Evolutionary conservation across 768 basidiomycete genomes (phyloP).

Genomic region (Lactifluus hygrophoroides): DNA sequence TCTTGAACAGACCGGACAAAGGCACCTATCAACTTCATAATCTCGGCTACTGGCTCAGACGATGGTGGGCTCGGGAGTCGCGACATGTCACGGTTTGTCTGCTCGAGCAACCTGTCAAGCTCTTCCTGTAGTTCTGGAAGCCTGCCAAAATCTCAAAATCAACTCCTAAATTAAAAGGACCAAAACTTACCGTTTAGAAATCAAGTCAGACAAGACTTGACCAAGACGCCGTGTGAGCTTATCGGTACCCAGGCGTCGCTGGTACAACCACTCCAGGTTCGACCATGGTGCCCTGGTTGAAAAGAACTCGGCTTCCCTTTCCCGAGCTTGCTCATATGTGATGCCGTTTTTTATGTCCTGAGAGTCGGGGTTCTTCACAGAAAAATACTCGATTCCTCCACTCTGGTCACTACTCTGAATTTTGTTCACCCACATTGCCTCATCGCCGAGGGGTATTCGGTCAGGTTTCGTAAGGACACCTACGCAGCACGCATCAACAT

Average conservation of each 20-base stretch:
- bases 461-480: slow-evolving; percentile 16
- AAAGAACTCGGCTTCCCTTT: slow-evolving; percentile 12
- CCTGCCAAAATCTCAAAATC: slow-evolving; percentile 27
- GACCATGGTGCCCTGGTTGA: slow-evolving; percentile 13
- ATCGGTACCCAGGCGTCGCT: slow-evolving; percentile 15
- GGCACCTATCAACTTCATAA: slow-evolving; percentile 35
- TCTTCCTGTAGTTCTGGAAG: slow-evolving; percentile 54
- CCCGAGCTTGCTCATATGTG: slow-evolving; percentile 14
- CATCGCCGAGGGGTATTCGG: slow-evolving; percentile 8
- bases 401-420: not conserved
- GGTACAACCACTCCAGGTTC: slow-evolving; percentile 5
- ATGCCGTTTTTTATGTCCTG: slow-evolving; percentile 14
- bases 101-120: slow-evolving; percentile 34
- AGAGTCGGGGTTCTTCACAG: slow-evolving; percentile 18
- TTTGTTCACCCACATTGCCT: slow-evolving; percentile 8
- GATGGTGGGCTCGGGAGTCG: slow-evolving; percentile 43
- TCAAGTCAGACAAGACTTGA: slow-evolving; percentile 12
- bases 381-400: slow-evolving; percentile 12
- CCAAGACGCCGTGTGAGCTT: slow-evolving; percentile 14
- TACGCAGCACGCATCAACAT: not conserved
- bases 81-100: slow-evolving; percentile 26
- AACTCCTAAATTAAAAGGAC: not conserved
- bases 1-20: slow-evolving; percentile 38
- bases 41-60: slow-evolving; percentile 44
- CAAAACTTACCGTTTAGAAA: slow-evolving; percentile 10